Percentiles rank a stretch among this genome's conserved stretches.
These are phyloP conservation scores for Pichia kluyveri DNA, from an alignment of 805 yeast species.

Conservation along the genomic window DNA sequence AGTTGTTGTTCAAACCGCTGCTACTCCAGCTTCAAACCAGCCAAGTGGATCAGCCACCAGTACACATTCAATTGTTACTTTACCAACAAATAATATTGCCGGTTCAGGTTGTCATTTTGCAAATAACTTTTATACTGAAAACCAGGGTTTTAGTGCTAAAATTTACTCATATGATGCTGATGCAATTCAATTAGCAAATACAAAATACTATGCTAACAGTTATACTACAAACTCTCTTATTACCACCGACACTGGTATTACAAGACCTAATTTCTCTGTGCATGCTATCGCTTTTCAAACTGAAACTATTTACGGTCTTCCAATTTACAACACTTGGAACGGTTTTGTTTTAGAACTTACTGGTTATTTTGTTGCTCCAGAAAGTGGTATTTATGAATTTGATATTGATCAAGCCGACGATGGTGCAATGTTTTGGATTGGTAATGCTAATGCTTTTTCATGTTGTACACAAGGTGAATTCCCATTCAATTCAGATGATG, in stretches of 20 bases:
- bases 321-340: not conserved
- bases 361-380: conserved; percentile 19
- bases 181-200: conserved; percentile 7
- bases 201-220: conserved; percentile 2
- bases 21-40: not conserved
- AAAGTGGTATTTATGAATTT: conserved; percentile 23
- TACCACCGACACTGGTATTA: conserved; percentile 1
- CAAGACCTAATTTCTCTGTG: conserved; percentile 2
- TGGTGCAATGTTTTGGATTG: conserved; percentile 24
- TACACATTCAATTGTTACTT: not conserved
- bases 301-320: conserved; percentile 1
- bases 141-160: conserved; percentile 3
- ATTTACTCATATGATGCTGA: conserved; percentile 2
- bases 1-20: not conserved
- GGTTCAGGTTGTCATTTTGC: conserved; percentile 4
- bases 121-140: not conserved
- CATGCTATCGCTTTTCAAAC: not conserved
- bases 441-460: conserved; percentile 23
- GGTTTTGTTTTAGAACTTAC: conserved; percentile 9
- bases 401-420: conserved; percentile 21
- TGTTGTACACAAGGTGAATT: conserved; percentile 22
- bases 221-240: conserved; percentile 1
- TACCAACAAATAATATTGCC: conserved; percentile 4
- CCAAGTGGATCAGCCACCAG: not conserved
- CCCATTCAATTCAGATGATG: not conserved